Evolutionary conservation across 2,329 filamentous ascomycete genomes (phyloP).

Genomic region (Penicillium sp.): DNA sequence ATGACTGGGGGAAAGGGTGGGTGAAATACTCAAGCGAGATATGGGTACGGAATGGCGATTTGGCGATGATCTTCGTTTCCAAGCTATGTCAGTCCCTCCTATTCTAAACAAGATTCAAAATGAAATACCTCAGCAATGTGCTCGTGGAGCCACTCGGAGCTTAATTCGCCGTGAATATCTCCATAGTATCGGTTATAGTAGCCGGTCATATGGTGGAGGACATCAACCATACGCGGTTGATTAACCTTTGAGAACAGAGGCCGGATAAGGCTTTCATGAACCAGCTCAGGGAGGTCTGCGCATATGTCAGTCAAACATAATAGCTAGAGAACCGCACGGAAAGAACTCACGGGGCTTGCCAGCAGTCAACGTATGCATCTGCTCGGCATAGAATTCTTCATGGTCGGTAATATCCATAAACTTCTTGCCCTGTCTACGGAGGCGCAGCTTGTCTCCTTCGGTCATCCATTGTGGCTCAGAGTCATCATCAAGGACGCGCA

Average conservation of each 20-base stretch:
- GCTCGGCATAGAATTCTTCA: constrained; percentile 7
- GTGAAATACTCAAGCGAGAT: constrained; percentile 14
- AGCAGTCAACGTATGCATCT: not conserved
- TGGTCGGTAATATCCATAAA: constrained; percentile 12
- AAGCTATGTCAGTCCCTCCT: not conserved
- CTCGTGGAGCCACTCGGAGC: constrained; percentile 11
- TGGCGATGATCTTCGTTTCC: constrained; percentile 5
- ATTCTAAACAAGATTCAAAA: not conserved
- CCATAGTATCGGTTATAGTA: constrained; percentile 12
- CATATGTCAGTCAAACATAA: not conserved
- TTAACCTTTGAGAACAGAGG: constrained; percentile 8
- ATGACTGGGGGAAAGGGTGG: constrained; percentile 11
- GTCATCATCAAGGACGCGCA: not conserved
- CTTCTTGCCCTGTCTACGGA: constrained; percentile 6
- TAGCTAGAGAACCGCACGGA: not conserved
- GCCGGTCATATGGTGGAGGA: constrained; percentile 9
- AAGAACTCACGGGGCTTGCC: constrained; percentile 4
- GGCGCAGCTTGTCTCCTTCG: constrained; percentile 11
- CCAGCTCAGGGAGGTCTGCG: constrained; percentile 7
- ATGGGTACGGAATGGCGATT: constrained; percentile 8
- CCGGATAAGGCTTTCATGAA: constrained; percentile 7
- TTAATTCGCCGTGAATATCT: constrained; percentile 5
- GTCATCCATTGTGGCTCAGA: constrained; percentile 8
- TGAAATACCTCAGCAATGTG: constrained; percentile 9
- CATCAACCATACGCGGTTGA: constrained; percentile 1